These are phyloP conservation scores for Rhynchospora pubera DNA, from an alignment of 176 grass and related monocot genomes.

Conservation along the genomic window DNA sequence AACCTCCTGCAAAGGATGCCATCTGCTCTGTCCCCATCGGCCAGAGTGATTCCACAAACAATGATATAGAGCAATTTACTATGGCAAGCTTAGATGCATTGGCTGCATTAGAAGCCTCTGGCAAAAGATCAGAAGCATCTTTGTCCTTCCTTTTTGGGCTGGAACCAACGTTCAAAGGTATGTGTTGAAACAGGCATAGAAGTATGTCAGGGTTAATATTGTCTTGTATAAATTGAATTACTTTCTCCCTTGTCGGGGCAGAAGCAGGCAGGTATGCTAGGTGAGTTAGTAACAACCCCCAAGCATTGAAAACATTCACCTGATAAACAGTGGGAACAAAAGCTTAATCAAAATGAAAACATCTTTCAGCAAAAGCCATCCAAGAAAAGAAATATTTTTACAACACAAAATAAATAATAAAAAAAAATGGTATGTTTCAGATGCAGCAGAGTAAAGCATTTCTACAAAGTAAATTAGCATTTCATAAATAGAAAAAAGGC, in stretches of 20 bases:
- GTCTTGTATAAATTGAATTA: conserved; percentile 84
- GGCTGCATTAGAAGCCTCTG: conserved; percentile 64
- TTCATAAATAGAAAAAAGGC: background rate
- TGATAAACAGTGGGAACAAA: conserved; percentile 27
- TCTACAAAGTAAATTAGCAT: conserved; percentile 7
- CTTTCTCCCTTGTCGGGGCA: conserved; percentile 39
- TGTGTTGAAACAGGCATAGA: conserved; percentile 90
- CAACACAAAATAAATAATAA: background rate
- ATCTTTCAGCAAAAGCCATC: background rate
- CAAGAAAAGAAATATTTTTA: background rate
- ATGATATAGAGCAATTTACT: conserved; percentile 44
- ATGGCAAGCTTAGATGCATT: conserved; percentile 64
- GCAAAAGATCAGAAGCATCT: conserved; percentile 27
- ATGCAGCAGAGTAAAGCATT: background rate
- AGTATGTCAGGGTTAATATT: conserved; percentile 57
- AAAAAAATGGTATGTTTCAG: background rate
- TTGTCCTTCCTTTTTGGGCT: conserved; percentile 71
- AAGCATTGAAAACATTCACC: conserved; percentile 75
- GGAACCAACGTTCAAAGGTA: conserved; percentile 39
- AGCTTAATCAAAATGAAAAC: conserved; percentile 7
- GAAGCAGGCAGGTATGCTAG: conserved; percentile 51
- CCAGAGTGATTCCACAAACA: conserved; percentile 69
- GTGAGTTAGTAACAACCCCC: conserved; percentile 62
- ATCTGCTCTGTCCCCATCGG: conserved; percentile 51
- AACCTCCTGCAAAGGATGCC: conserved; percentile 68